phyloP scores from a whole-genome alignment of 257 asterid genomes.

The Rauvolfia tetraphylla region DNA sequence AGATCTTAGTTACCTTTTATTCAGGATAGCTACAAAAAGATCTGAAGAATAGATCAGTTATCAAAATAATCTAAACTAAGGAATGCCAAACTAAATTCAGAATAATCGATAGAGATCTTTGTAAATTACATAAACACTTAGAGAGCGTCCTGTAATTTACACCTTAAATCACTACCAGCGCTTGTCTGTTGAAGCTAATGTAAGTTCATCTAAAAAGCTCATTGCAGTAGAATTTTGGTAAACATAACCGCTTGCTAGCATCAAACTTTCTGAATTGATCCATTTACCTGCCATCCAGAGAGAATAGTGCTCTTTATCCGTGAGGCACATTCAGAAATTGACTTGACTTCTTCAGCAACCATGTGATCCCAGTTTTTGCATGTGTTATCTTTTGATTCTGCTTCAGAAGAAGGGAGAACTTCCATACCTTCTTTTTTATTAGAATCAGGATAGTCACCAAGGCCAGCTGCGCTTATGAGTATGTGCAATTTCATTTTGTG shows the following conservation, averaged over 20 bases:
- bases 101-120: background rate
- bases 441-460: constrained; percentile 36
- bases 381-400: constrained; percentile 53
- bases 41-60: background rate
- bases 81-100: background rate
- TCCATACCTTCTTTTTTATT: constrained; percentile 37
- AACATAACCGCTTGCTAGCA: constrained; percentile 6
- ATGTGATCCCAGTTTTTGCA: constrained; percentile 52
- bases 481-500: constrained; percentile 84
- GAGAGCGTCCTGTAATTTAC: background rate
- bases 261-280: constrained; percentile 18
- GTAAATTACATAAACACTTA: background rate
- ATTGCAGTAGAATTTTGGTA: background rate
- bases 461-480: constrained; percentile 64
- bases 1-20: background rate
- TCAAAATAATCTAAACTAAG: background rate
- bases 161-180: background rate
- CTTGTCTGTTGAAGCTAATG: background rate
- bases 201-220: background rate
- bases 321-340: constrained; percentile 67
- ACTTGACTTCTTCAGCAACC: constrained; percentile 82
- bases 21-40: background rate
- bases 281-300: constrained; percentile 51
- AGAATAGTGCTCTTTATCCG: constrained; percentile 52
- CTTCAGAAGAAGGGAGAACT: constrained; percentile 37